Evolutionary conservation across 345 rosid genomes (phyloP), one percentile per base, ranked within the genome.

Genomic region (Hevea brasiliensis): DNA sequence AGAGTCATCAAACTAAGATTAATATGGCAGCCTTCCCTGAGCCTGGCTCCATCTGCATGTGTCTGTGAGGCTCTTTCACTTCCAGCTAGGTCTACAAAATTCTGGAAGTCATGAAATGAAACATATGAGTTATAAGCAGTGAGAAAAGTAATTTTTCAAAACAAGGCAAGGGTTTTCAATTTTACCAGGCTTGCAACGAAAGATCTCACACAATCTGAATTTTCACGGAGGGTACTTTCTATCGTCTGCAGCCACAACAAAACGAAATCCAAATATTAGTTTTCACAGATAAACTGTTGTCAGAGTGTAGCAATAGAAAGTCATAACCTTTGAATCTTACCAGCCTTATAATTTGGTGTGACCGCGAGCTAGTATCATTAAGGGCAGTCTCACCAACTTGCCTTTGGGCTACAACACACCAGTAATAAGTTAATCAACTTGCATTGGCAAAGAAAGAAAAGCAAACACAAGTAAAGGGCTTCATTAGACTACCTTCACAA

Each of bases 341-440:
- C 94, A 96, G 92, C 77, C 97, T 88, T 79, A 96, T 90, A 45
- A 96, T 96, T 81, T 93, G 98, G 84, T 96, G 99, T 67, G 99
- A 96, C 80, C 99, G 81, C 13, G 99, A 96, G 74, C 99, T 96
- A 21, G 91, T 88, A 81, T 96, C 98, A 80, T 96, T 96, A 79
- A 96, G 84, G 70, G 96, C 97, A 66, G 99, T 96, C 86, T 96
- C 98, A 68, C 99, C 99, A 82, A 93, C 99, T 90, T 93, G 98
- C 76, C 99, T 90, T 88, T 96, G 99, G 74, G 99, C 99, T 96
- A 71, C 74, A 75, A 68, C 47, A 76, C 29, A 64, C 37, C 7
- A 77, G 58, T 71, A 44, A 40, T 71, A 26, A 76, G 11, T 77
- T 79, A 77, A 66, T 71, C 65, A 75, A 64, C 37, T n/a, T 17